These are phyloP conservation scores for Ceratobasidium sp. DNA, from an alignment of 1,284 basidiomycete species.

Conservation along the genomic window DNA sequence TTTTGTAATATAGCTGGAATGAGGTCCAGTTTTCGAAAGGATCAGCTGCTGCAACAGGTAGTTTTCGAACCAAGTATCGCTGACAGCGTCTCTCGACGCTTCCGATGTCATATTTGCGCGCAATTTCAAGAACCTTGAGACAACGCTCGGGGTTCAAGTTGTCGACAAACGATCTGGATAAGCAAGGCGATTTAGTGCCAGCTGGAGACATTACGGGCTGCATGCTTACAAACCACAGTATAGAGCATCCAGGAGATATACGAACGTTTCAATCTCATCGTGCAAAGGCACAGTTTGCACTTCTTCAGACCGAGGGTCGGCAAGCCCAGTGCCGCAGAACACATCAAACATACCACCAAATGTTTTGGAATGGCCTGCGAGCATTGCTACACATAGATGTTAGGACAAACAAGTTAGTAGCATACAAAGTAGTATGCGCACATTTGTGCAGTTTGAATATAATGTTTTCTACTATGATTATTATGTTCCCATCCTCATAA, in stretches of 20 bases:
- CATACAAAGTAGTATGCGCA: background rate
- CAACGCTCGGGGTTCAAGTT: background rate
- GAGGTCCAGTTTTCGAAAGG: background rate
- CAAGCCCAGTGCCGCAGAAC: background rate
- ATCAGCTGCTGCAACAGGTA: background rate
- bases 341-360: slow-evolving; percentile 14
- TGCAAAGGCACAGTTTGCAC: background rate
- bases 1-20: background rate
- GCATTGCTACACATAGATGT: background rate
- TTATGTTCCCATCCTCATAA: slow-evolving; percentile 14
- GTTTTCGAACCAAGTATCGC: background rate
- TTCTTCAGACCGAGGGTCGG: background rate
- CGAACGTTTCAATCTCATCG: background rate
- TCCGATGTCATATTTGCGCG: background rate
- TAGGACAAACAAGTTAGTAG: background rate
- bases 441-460: slow-evolving; percentile 24
- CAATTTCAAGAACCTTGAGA: background rate
- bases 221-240: background rate
- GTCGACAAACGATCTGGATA: background rate
- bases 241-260: background rate
- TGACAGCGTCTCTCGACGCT: background rate
- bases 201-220: background rate
- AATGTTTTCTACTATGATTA: background rate
- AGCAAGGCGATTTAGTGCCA: background rate
- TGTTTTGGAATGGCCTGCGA: background rate